Conservation (phyloP, 441 rosid genomes). For the Gossypium lobatum region DNA sequence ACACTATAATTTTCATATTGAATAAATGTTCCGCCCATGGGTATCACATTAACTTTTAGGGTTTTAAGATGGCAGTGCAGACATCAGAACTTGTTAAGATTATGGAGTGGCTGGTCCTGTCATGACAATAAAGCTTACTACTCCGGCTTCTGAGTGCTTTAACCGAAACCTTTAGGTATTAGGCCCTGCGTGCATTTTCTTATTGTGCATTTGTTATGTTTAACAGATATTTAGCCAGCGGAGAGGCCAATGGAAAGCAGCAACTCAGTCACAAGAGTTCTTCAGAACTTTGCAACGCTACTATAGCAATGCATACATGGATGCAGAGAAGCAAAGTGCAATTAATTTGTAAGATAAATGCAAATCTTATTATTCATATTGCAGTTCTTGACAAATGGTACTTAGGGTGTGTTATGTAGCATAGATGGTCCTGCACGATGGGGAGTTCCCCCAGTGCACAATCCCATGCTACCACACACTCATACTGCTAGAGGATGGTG, state of each 20-base stretch:
- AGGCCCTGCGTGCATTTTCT: not conserved
- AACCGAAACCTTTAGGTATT: not conserved
- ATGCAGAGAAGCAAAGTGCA: constrained; percentile 73
- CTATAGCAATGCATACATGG: constrained; percentile 69
- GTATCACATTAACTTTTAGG: not conserved
- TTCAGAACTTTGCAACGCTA: constrained; percentile 70
- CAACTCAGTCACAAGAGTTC: constrained; percentile 74
- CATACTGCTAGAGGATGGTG: not conserved
- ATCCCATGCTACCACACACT: not conserved
- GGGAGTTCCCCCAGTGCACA: not conserved
- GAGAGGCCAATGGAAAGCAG: constrained; percentile 83
- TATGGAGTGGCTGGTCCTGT: not conserved
- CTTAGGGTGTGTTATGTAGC: not conserved
- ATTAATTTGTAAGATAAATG: constrained; percentile 54
- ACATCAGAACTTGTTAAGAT: not conserved
- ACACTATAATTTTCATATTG: not conserved
- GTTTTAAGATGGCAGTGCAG: constrained; percentile 4
- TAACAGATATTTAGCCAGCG: constrained; percentile 64
- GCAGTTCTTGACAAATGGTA: not conserved
- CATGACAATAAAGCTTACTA: not conserved
- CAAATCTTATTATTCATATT: not conserved
- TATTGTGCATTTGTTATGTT: constrained; percentile 12
- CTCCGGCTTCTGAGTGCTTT: not conserved
- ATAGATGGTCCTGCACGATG: not conserved
- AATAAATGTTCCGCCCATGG: not conserved